Conservation (phyloP, 2,329 filamentous ascomycete genomes). For the Fusarium agapanthi region DNA sequence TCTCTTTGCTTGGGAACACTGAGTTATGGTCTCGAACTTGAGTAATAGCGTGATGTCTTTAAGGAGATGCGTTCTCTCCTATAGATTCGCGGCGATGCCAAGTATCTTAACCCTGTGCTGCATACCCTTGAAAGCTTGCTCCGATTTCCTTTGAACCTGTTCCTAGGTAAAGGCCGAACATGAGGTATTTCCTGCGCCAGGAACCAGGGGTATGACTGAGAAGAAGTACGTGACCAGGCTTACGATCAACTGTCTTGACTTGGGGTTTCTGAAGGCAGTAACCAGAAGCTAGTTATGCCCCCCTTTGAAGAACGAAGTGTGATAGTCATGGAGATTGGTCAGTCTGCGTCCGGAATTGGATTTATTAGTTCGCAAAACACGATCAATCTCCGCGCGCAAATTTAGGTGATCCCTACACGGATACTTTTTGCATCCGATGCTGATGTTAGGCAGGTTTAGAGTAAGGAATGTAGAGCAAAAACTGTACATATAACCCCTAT, state of each 20-base stretch:
- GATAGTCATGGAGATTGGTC: conserved; percentile 46
- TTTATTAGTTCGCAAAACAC: too few relatives aligned
- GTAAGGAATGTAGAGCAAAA: too few relatives aligned
- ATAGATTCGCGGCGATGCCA: background rate
- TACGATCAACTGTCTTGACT: conserved; percentile 59
- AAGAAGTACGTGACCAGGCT: conserved; percentile 39
- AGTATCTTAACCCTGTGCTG: background rate
- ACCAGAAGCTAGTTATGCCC: conserved; percentile 63
- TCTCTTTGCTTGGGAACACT: background rate
- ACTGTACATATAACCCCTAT: too few relatives aligned
- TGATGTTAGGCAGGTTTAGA: too few relatives aligned
- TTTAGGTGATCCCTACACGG: too few relatives aligned
- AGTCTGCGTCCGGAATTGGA: too few relatives aligned
- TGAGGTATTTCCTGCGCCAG: background rate
- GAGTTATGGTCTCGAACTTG: conserved; percentile 3
- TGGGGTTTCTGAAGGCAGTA: conserved; percentile 57
- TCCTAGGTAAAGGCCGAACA: background rate
- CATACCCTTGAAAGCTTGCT: conserved; percentile 1
- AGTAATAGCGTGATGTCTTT: conserved; percentile 3
- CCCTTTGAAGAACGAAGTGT: conserved; percentile 56
- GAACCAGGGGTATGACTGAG: background rate
- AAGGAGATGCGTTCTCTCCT: background rate
- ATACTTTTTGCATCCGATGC: too few relatives aligned
- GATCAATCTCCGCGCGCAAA: too few relatives aligned
- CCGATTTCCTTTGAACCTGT: background rate